Evolutionary conservation across 352 stramenopile genomes (phyloP).

Genomic region (Phytophthora aleatoria): DNA sequence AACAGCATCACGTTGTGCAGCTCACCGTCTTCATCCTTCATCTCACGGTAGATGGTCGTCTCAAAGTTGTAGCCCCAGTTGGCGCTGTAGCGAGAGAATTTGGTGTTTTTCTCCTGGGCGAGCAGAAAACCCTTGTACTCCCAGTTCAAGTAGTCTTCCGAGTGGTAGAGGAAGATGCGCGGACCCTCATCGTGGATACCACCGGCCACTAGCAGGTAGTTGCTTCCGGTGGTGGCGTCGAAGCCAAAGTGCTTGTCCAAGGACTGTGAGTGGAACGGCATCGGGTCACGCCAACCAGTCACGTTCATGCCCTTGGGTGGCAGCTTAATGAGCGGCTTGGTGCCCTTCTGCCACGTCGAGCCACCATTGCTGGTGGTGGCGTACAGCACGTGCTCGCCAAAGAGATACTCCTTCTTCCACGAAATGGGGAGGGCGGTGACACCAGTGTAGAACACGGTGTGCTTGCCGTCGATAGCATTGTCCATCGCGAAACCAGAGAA

Average conservation of each 20-base stretch:
- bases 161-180: slow-evolving; percentile 71
- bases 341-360: slow-evolving; percentile 69
- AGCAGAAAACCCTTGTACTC: slow-evolving; percentile 70
- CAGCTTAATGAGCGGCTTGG: slow-evolving; percentile 49
- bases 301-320: slow-evolving; percentile 57
- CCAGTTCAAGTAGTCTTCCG: slow-evolving; percentile 62
- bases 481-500: slow-evolving; percentile 72
- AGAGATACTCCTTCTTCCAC: slow-evolving; percentile 60
- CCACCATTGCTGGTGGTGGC: slow-evolving; percentile 60
- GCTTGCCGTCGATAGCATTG: slow-evolving; percentile 64
- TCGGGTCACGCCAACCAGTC: slow-evolving; percentile 69
- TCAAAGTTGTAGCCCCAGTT: slow-evolving; percentile 75
- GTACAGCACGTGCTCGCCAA: slow-evolving; percentile 72
- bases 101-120: slow-evolving; percentile 63
- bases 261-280: slow-evolving; percentile 61
- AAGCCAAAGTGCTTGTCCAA: slow-evolving; percentile 50
- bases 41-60: slow-evolving; percentile 65
- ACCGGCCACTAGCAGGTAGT: slow-evolving; percentile 68
- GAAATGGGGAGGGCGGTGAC: slow-evolving; percentile 53
- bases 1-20: slow-evolving; percentile 73
- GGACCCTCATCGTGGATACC: slow-evolving; percentile 57
- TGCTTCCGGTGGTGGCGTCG: slow-evolving; percentile 34
- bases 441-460: slow-evolving; percentile 73
- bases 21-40: slow-evolving; percentile 58
- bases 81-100: slow-evolving; percentile 58